phyloP scores from a whole-genome alignment of 306 rosid genomes.

The Chamaecrista fasciculata region DNA sequence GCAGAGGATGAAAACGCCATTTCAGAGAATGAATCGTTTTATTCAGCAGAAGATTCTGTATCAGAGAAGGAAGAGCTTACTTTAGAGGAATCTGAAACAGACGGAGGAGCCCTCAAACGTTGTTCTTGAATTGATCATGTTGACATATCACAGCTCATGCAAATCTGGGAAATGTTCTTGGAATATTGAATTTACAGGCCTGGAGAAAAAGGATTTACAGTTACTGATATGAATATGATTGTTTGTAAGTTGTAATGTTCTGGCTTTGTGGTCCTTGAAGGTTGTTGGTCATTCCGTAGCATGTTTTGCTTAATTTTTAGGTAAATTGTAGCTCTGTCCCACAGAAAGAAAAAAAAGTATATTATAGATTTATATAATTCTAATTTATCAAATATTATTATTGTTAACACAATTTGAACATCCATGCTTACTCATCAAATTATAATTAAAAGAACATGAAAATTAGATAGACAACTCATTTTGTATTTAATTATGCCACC shows the following conservation, averaged over 20 bases:
- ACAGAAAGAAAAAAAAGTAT: neutral
- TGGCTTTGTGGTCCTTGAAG: neutral
- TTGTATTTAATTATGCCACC: no score
- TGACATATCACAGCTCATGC: neutral
- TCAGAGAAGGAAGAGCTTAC: neutral
- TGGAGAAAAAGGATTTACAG: no score
- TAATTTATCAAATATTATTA: no score
- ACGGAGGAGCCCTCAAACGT: neutral
- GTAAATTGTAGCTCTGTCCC: neutral
- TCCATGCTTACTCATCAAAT: no score
- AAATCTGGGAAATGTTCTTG: neutral
- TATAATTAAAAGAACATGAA: no score
- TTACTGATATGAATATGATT: no score
- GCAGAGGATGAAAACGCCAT: neutral
- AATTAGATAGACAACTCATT: no score
- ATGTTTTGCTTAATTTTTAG: neutral
- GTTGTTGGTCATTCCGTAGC: neutral
- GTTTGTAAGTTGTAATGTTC: neutral
- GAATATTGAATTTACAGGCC: neutral
- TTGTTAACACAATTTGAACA: no score
- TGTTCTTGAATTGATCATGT: neutral
- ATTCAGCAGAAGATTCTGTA: conserved; percentile 9
- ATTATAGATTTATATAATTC: no score
- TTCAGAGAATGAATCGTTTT: conserved; percentile 5
- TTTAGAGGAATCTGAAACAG: neutral